These are phyloP conservation scores for Fistulinella prunicolor DNA, from an alignment of 768 basidiomycete genomes.

Conservation along the genomic window DNA sequence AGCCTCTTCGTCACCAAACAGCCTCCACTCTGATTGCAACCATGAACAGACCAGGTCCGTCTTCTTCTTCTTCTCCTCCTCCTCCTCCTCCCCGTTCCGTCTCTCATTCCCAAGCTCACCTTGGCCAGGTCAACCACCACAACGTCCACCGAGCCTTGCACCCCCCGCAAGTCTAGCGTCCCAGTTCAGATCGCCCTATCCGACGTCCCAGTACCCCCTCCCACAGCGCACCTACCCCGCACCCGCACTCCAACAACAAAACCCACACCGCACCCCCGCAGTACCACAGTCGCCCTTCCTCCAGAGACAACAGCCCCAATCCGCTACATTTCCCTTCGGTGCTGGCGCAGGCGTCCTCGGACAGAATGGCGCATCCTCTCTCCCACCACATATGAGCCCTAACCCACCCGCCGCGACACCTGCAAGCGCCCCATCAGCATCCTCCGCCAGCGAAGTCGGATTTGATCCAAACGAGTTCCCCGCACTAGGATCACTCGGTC, in stretches of 20 bases:
- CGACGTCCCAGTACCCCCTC: conserved; percentile 36
- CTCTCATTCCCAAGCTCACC: conserved; percentile 18
- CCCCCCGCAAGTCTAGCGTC: conserved; percentile 59
- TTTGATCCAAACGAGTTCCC: conserved; percentile 87
- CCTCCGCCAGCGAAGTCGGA: conserved; percentile 70
- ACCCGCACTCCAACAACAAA: conserved; percentile 51
- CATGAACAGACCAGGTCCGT: conserved; percentile 64
- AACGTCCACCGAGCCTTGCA: conserved; percentile 72
- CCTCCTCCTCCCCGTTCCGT: conserved; percentile 17
- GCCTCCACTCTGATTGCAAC: conserved; percentile 1
- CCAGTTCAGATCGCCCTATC: conserved; percentile 57
- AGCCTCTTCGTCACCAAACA: neutral
- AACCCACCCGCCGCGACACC: conserved; percentile 36
- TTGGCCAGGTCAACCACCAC: conserved; percentile 70
- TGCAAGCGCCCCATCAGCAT: conserved; percentile 55
- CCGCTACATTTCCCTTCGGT: conserved; percentile 61
- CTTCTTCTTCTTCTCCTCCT: conserved; percentile 5
- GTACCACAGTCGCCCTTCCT: conserved; percentile 64
- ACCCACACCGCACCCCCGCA: conserved; percentile 56
- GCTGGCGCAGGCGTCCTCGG: conserved; percentile 41
- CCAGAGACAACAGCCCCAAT: conserved; percentile 47
- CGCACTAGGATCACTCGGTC: conserved; percentile 69
- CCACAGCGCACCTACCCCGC: conserved; percentile 32
- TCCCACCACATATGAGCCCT: conserved; percentile 58
- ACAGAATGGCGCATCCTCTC: conserved; percentile 52